Percentiles rank a stretch among this genome's conserved stretches.
Conservation (phyloP, 257 asterid genomes). For the Datura wrightii region DNA sequence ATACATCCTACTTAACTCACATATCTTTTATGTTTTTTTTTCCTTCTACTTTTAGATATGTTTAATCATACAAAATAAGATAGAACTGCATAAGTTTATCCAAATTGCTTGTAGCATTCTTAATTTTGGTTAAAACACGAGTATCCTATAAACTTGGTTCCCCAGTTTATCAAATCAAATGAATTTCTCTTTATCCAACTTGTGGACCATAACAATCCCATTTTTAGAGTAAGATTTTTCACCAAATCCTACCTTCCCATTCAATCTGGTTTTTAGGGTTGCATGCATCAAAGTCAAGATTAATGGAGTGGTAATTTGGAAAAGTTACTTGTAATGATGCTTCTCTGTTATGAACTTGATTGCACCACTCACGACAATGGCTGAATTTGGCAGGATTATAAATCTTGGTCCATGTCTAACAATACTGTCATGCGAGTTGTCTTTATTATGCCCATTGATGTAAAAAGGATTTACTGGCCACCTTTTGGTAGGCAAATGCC, state of each 20-base stretch:
- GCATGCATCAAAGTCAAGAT: background rate
- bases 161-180: background rate
- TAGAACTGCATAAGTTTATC: background rate
- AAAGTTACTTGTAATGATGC: background rate
- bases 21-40: background rate
- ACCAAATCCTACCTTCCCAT: background rate
- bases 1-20: background rate
- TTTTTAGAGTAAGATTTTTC: background rate
- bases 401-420: conserved; percentile 13
- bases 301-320: conserved; percentile 15
- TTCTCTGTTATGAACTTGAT: background rate
- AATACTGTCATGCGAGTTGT: background rate
- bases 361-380: background rate
- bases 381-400: conserved; percentile 6
- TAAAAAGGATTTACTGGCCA: background rate
- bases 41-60: background rate
- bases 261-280: background rate
- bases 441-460: background rate
- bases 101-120: conserved; percentile 11
- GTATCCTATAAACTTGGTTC: conserved; percentile 20
- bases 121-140: background rate
- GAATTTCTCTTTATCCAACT: conserved; percentile 18
- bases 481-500: background rate
- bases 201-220: background rate
- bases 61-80: background rate